Evolutionary conservation across 306 rosid genomes (phyloP), one percentile per base, ranked within the genome.

Genomic region (Pyrus bretschneideri): DNA sequence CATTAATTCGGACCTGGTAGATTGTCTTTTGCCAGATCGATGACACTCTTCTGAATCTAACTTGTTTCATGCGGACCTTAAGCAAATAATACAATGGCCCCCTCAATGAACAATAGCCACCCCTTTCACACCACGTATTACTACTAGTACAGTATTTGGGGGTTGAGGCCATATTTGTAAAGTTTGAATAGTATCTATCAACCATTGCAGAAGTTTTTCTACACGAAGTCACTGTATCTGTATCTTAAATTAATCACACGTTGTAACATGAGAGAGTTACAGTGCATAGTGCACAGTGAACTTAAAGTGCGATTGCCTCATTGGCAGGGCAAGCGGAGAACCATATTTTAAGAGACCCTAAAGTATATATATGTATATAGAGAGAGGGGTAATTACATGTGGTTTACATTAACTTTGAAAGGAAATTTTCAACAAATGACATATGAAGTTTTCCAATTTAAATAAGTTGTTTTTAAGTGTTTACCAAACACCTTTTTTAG

Each of bases 21-120:
- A 15, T 17, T 64, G 69, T 64, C 69, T 9, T 9, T 64, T 64
- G 76, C 11, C 11, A 46, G 23, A 44, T 11, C 11, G 31, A 19
- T 15, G 63, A 49, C 23, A 8, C 62, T 49, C 55, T 66, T 74
- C 42, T 13, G 79, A 80, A 74, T 74, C 75, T 15, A 69, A 57
- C 68, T 46, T 0, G 30, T 12, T 49, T 38, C 21, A 1, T 2
- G 30, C 2, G 27, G 72, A 76, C 79, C 52, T 19, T 46, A 61
- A 13, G 61, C 66, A 60, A 60, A 60, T 66, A 58, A 55, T 52
- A 42, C 42, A 54, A 72, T 25, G 31, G 30, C 49, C 31, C 46
- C 15, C 52, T 1, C 31, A n/a, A n/a, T 21, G 12, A 63, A 58
- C 22, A 33, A 38, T 27, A 29, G 27, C 75, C 70, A 45, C 33